Evolutionary conservation across 1,139 yeast species (phyloP), one percentile per base, ranked within the genome.

Genomic region (Hemisphaericaspora subhashii): DNA sequence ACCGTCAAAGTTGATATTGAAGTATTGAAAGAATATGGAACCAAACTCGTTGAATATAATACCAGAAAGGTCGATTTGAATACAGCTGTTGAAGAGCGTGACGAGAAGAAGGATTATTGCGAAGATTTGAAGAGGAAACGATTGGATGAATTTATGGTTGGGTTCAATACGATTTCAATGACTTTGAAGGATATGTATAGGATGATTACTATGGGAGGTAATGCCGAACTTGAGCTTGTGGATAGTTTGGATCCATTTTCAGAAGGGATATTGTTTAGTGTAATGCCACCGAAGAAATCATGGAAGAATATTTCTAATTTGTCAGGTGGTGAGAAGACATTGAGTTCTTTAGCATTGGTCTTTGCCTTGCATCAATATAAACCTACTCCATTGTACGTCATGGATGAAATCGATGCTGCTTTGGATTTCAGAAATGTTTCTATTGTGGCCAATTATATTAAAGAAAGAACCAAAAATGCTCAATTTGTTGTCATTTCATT

Each of bases 341-440:
- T 94, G 50, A 86, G 96, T 56, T 92, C 98, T 0, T 72, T 94
- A 53, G 98, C 98, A 0, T 72, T 94, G 48, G 98, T 94, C 4
- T 94, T 94, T 74, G 98, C 98, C 0, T 75, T 94, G 33, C 98
- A 94, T 59, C 87, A 86, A 52, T 94, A 88, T 60, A 92, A 89
- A 58, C 99, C 99, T 1, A 94, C 98, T 0, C 98, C 99, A 6
- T 67, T 94, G 35, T 94, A 94, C 58, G 98, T 94, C 26, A 94
- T 94, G 99, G 99, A 94, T 67, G 99, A 94, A 66, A 92, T 94
- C 52, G 99, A 94, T 66, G 99, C 99, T 0, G 99, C 99, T 1
- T 74, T 94, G 51, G 99, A 94, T 66, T 94, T 92, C 65, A 73
- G 98, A 58, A 94, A 94, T 55, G 98, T 94, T 35, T 87, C 96